Percentiles rank a stretch among this genome's conserved stretches.
Conservation (phyloP, 2,329 filamentous ascomycete genomes). For the Neofusicoccum sp. region DNA sequence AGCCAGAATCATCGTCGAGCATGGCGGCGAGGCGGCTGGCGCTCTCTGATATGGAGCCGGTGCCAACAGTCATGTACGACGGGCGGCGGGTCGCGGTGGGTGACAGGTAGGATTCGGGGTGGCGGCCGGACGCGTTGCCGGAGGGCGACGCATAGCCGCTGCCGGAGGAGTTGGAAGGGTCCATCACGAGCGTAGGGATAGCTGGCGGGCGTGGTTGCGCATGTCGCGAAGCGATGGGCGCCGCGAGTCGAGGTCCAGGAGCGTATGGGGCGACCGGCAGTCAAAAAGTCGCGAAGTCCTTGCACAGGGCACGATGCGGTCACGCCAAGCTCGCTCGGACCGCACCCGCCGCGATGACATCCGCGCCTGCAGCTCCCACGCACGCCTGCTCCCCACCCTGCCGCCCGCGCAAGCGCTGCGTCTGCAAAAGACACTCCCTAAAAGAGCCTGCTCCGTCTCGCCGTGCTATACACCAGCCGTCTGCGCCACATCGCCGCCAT, state of each 20-base stretch:
- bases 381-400: constrained; percentile 13
- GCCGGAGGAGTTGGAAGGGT: constrained; percentile 22
- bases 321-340: constrained; percentile 3
- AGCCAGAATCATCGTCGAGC: constrained; percentile 86
- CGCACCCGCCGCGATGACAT: neutral
- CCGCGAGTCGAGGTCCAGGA: constrained; percentile 2
- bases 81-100: constrained; percentile 41
- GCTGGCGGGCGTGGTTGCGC: constrained; percentile 23
- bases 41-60: constrained; percentile 75
- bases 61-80: constrained; percentile 85
- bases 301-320: neutral
- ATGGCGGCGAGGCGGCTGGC: constrained; percentile 77
- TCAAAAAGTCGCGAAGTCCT: constrained; percentile 12
- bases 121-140: constrained; percentile 22
- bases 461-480: neutral
- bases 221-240: constrained; percentile 28
- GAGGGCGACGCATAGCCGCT: constrained; percentile 25
- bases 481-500: constrained; percentile 40
- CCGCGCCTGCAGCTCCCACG: constrained; percentile 12
- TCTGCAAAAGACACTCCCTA: neutral
- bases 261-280: neutral
- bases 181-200: constrained; percentile 14
- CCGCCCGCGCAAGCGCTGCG: constrained; percentile 12
- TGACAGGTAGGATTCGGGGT: constrained; percentile 17
- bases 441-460: neutral